phyloP scores from a whole-genome alignment of 108 stramenopile genomes.

The Pseudonitzschia delicatissima region DNA sequence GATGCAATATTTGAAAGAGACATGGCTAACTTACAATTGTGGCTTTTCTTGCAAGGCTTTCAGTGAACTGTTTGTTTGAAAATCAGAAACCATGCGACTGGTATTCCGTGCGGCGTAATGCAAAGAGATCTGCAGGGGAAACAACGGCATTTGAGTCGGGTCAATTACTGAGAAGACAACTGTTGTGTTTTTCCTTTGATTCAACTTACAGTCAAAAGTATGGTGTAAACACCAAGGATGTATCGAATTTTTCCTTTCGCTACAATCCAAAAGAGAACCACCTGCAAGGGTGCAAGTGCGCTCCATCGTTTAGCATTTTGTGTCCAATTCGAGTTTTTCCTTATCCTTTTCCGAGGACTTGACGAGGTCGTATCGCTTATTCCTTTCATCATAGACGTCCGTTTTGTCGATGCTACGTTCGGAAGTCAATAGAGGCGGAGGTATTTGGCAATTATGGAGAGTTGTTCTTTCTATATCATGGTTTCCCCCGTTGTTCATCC shows the following conservation, averaged over 20 bases:
- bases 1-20: neutral
- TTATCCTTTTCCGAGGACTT: neutral
- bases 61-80: neutral
- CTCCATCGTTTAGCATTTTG: neutral
- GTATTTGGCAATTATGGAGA: no score
- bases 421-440: no score
- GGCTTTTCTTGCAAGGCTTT: neutral
- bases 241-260: constrained; percentile 5
- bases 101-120: neutral
- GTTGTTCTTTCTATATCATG: no score
- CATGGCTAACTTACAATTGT: neutral
- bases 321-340: neutral
- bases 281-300: neutral
- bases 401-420: no score
- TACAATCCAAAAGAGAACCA: neutral
- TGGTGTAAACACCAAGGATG: constrained; percentile 1
- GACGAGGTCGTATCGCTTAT: no score
- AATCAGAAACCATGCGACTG: neutral
- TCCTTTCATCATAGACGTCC: no score
- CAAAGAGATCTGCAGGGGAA: neutral
- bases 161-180: no score
- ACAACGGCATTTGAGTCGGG: no score
- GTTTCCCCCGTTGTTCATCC: no score
- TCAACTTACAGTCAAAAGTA: constrained; percentile 1
- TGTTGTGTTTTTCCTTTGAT: neutral